These are phyloP conservation scores for Blastocystis hominis DNA, from an alignment of 352 stramenopile species.

Conservation along the genomic window DNA sequence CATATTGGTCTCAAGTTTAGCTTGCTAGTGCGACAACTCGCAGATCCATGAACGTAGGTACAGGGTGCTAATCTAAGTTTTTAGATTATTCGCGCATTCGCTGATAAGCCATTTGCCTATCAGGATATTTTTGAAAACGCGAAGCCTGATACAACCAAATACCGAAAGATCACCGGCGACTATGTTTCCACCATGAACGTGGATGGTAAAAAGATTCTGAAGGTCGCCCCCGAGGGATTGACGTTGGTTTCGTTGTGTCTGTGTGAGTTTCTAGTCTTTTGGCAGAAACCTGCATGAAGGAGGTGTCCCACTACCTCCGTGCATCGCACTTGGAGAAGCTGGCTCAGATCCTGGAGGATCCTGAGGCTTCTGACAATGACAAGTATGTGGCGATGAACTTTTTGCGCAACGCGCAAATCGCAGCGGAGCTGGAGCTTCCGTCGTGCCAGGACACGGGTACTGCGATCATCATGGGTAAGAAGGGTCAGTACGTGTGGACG, in stretches of 20 bases:
- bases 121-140: conserved; percentile 65
- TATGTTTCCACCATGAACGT: conserved; percentile 64
- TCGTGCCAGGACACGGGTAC: conserved; percentile 79
- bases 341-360: conserved; percentile 75
- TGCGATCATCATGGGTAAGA: conserved; percentile 76
- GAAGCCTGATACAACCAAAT: conserved; percentile 61
- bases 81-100: neutral
- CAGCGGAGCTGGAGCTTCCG: conserved; percentile 69
- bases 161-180: conserved; percentile 63
- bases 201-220: conserved; percentile 64
- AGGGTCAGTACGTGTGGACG: conserved; percentile 72
- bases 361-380: conserved; percentile 76
- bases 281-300: conserved; percentile 69
- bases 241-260: conserved; percentile 40
- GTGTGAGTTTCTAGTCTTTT: conserved; percentile 64
- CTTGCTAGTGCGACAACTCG: neutral
- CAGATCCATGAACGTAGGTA: neutral
- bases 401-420: conserved; percentile 80
- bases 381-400: conserved; percentile 77
- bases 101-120: conserved; percentile 62
- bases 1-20: neutral
- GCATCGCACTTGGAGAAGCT: conserved; percentile 72
- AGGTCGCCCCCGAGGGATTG: conserved; percentile 63
- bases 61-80: neutral
- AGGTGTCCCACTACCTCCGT: conserved; percentile 75